Base-by-base conservation (phyloP, 2,329 filamentous ascomycete species). In the Emydomyces testavorans region DNA sequence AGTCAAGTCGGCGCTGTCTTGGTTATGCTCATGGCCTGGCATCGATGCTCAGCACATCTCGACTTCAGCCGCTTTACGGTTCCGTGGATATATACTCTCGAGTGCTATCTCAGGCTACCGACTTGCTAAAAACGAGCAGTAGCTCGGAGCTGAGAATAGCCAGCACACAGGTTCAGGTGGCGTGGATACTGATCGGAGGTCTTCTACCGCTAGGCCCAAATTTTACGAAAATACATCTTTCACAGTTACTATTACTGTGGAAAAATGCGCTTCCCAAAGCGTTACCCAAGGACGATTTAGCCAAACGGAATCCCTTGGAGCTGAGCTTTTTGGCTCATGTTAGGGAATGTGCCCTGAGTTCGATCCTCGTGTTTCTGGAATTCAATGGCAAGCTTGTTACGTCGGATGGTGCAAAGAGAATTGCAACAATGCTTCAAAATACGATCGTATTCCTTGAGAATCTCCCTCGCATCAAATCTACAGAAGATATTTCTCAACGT, bases 221-320 rank as follows among this genome's bases (percentile, higher is more conserved):
- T 64, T 98, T 98, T 64, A 90, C 96, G 65, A 98, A 98, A 68
- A 96, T 96, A 20, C 92, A 98, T 65, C 75, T 98, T 6, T 90
- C 89, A 2, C 92, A 98, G 61, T 74, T 98, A 18, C 79, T 98
- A 48, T 71, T 98, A 6, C 71, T 98, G 5, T 98, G 92, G 92
- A 94, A 94, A 66, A 98, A 96, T 64, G 90, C 92, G 0, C 74
- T 98, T 8, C 90, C 93, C 0, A 94, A 93, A 60, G 90, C 93
- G 4, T 68, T 96, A n/a, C 82, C 87, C 28, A 93, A 88, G 63
- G 90, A 96, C 56, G 93, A 92, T 56, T 86, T 87, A 43, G 79
- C 83, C 0, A 81, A 90, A 53, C 79, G 89, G 46, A 90, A 85
- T 53, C 76, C 87, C 43, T 72, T 96, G 6, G 93, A 98, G 62